Conservation (phyloP, 768 basidiomycete species). For the Pilatotrama ljubarskyi region DNA sequence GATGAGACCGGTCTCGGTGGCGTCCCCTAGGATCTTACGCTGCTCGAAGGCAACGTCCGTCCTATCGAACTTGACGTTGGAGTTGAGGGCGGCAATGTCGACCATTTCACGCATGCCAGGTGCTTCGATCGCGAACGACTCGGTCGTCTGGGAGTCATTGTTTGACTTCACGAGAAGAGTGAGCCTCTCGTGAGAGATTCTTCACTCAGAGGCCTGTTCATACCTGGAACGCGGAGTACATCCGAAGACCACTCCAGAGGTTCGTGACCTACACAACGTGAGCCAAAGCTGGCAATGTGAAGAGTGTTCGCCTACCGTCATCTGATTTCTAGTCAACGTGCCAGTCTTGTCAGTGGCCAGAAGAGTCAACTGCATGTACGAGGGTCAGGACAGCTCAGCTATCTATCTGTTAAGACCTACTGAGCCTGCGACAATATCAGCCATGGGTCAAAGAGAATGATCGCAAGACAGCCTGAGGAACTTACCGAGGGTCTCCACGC, state of each 20-base stretch:
- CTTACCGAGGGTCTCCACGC: constrained; percentile 65
- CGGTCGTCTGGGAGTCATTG: constrained; percentile 60
- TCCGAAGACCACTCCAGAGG: constrained; percentile 60
- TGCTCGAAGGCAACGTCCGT: constrained; percentile 61
- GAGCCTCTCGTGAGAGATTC: neutral
- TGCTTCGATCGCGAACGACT: constrained; percentile 48
- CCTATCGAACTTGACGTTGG: constrained; percentile 69
- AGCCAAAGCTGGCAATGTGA: neutral
- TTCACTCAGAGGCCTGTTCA: neutral
- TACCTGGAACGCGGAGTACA: constrained; percentile 67
- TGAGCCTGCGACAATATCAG: constrained; percentile 18
- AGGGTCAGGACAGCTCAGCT: constrained; percentile 6
- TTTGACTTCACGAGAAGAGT: constrained; percentile 46
- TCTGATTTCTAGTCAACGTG: constrained; percentile 69
- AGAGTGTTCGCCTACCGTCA: constrained; percentile 45
- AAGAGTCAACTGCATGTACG: constrained; percentile 51
- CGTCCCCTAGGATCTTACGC: constrained; percentile 65
- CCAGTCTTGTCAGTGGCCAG: constrained; percentile 75
- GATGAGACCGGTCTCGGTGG: constrained; percentile 73
- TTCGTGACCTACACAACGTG: constrained; percentile 50
- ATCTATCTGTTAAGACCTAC: constrained; percentile 16
- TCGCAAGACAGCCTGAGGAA: too few species aligned
- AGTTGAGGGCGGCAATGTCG: constrained; percentile 65
- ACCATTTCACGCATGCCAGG: constrained; percentile 67
- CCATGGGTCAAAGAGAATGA: neutral